Base-by-base conservation (phyloP, 441 rosid genomes). In the California macrophylla region DNA sequence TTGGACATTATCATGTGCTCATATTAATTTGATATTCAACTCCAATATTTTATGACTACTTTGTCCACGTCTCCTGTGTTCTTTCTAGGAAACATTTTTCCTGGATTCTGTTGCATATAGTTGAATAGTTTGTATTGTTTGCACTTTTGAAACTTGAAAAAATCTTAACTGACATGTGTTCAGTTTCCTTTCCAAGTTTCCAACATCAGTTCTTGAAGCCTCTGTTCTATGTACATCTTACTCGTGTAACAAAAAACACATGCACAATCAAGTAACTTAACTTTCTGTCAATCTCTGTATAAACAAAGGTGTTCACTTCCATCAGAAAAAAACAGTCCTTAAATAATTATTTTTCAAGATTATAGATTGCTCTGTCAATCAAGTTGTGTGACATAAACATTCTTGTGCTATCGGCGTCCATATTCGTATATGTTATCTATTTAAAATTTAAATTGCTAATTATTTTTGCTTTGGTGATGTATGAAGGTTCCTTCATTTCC, bases 401-500 rank as follows among this genome's bases (percentile, higher is more conserved):
- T 66, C 26, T 29, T 67, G 38, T 58, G 18, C 16, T 50, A 36
- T 74, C 56, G 28, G 28, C 67, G 50, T 70, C 38, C 42, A 20
- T 42, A 42, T 30, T 38, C 30, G n/a, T n/a, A 73, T 26, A 60
- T 40, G 65, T 56, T 45, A 71, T 42, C 40, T 20, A 38, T 13
- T 69, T 50, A 20, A 21, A 18, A 38, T 13, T 69, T 50, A 20
- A 21, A 18, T 75, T 32, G 65, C 82, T 75, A 78, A 80, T 75
- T 40, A n/a, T n/a, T 69, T 74, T 81, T 67, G 65, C 16, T 79
- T 67, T 76, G 78, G 69, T 80, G 72, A 68, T 76, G 52, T 79
- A 80, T 78, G 80, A 82, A 93, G 98, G 98, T 93, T 73, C 98
- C 98, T 81, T 93, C 98, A 76, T 93, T 81, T 87, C 98, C 98